Base-by-base conservation (phyloP, 78 protist genomes). In the Polysphondylium violaceum region DNA sequence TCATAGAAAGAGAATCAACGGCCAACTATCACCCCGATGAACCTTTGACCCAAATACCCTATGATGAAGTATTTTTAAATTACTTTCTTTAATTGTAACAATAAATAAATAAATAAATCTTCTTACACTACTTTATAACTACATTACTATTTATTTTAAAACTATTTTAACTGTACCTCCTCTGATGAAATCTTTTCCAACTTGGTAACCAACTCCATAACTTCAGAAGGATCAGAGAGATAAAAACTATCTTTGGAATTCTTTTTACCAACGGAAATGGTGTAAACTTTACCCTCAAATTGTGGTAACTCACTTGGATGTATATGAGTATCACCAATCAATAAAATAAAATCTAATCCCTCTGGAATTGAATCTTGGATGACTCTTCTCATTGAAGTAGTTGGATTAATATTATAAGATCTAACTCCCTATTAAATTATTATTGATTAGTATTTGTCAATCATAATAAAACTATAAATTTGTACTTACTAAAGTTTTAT, bases 241-340 rank as follows among this genome's bases (percentile, higher is more conserved):
- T 83, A 61, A 41, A 53, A 83, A n/a, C 27, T 59, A 64, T 83
- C 91, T 59, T 69, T 83, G 16, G 8, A 25, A 9, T 41, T 68
- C 47, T 83, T 83, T 56, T 69, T 83, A 21, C 91, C 91, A 12
- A 83, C 91, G 0, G 91, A 83, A 3, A 69, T 74, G 33, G 76
- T 83, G 29, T 14, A 83, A 9, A 55, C 9, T 55, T 67, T 69
- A 44, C 91, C 91, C 17, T 83, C 79, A 14, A 83, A 27, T 4
- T 50, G 25, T 68, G 91, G 91, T n/a, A 83, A 41, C 44, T 83
- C 91, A 69, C 58, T 83, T 53, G 77, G 91, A 31, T 83, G 91
- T 19, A 83, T 83, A 43, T 83, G 91, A 14, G 91, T 83, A 40
- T 83, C 91, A 21, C 91, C 91, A 27, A 83, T 51, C 38, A 83